Conservation (phyloP, 495 filamentous ascomycete genomes). For the Trichocladium uniseriatum region DNA sequence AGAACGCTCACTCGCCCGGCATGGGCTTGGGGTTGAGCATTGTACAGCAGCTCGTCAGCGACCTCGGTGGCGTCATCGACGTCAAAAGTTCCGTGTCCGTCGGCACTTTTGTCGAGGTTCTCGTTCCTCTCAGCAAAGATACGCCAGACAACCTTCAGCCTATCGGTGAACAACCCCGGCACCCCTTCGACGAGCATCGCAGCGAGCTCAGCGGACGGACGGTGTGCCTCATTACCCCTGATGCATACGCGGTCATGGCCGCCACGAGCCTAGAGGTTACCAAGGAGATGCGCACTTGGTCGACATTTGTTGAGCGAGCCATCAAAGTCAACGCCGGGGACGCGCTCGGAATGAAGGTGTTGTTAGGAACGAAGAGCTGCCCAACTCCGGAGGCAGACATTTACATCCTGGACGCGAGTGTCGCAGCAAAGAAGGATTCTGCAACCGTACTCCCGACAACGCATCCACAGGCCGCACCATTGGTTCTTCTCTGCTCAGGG, state of each 20-base stretch:
- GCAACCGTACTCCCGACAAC: background rate
- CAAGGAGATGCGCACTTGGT: constrained; percentile 4
- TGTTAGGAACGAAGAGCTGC: background rate
- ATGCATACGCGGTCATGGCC: constrained; percentile 7
- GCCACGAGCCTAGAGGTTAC: background rate
- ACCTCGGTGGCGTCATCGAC: constrained; percentile 50
- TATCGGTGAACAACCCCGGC: background rate
- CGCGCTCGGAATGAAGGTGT: constrained; percentile 12
- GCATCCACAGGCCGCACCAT: constrained; percentile 1
- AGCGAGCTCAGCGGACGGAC: constrained; percentile 10
- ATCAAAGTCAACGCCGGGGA: constrained; percentile 12
- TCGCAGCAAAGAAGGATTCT: background rate
- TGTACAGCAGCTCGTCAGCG: constrained; percentile 54
- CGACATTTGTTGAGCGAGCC: constrained; percentile 7
- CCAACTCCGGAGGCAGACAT: constrained; percentile 14
- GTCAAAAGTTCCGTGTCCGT: constrained; percentile 29
- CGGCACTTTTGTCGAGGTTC: constrained; percentile 37
- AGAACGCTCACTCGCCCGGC: constrained; percentile 54
- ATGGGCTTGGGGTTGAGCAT: constrained; percentile 64
- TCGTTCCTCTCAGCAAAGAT: constrained; percentile 37
- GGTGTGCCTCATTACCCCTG: constrained; percentile 23
- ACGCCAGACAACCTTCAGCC: constrained; percentile 9
- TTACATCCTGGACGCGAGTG: constrained; percentile 16
- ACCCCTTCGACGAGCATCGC: background rate
- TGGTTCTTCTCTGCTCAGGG: constrained; percentile 17